Conservation (phyloP, 371 early-diverging fungal species). For the Funneliformis caledonium region DNA sequence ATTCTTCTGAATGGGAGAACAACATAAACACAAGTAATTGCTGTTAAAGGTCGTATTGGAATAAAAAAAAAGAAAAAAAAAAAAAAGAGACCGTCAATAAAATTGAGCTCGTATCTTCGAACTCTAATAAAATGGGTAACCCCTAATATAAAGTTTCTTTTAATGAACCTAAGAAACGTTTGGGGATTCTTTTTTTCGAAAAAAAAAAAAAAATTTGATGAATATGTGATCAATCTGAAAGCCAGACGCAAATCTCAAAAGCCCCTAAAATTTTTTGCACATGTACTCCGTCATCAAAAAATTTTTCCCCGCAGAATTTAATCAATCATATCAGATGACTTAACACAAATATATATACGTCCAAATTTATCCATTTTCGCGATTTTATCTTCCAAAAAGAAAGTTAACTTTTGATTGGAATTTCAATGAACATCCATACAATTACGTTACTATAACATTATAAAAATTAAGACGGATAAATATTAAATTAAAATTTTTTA, state of each 20-base stretch:
- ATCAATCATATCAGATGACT: no score
- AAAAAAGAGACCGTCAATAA: slow-evolving; percentile 4
- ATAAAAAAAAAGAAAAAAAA: not conserved
- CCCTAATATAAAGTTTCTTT: not conserved
- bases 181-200: not conserved
- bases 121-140: not conserved
- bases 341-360: no score
- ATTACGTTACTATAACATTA: not conserved
- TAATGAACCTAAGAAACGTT: slow-evolving; percentile 6
- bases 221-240: not conserved
- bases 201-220: not conserved
- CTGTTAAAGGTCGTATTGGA: not conserved
- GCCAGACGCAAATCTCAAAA: not conserved
- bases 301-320: no score
- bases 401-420: not conserved
- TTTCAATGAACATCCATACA: not conserved
- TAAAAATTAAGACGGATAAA: not conserved
- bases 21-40: slow-evolving; percentile 13
- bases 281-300: not conserved
- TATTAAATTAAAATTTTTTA: not conserved
- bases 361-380: no score
- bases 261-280: not conserved
- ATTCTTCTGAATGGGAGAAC: slow-evolving; percentile 14
- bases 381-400: no score
- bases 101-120: slow-evolving; percentile 1